Evolutionary conservation across 2,329 filamentous ascomycete species (phyloP).

Genomic region (Sporothrix brunneoviolacea): DNA sequence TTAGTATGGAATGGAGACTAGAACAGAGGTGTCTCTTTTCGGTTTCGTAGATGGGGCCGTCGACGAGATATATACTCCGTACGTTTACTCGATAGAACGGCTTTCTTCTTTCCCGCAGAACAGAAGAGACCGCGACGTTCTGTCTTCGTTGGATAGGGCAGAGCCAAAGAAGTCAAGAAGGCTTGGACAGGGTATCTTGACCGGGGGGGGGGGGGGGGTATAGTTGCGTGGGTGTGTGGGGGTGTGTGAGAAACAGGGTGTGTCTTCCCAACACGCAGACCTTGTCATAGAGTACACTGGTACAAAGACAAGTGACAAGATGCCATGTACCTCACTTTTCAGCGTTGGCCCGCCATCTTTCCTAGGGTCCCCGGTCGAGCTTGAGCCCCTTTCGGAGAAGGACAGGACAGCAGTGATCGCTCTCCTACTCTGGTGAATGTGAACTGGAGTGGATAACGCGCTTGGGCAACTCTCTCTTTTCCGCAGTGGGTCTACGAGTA

Average conservation of each 20-base stretch:
- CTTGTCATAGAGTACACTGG: conserved; percentile 12
- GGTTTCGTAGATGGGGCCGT: conserved; percentile 11
- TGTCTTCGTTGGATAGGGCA: conserved; percentile 14
- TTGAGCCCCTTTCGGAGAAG: no score
- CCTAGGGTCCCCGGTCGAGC: conserved; percentile 1
- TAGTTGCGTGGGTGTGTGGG: neutral
- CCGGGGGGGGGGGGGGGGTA: conserved; percentile 2
- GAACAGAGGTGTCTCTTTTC: neutral
- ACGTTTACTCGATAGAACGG: neutral
- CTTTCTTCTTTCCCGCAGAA: conserved; percentile 3
- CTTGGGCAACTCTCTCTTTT: no score
- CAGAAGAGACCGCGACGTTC: conserved; percentile 8
- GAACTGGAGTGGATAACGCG: no score
- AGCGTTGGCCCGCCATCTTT: no score
- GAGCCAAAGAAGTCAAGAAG: conserved; percentile 9
- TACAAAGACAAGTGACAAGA: conserved; percentile 13
- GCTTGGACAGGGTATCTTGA: conserved; percentile 14
- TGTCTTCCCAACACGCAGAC: neutral
- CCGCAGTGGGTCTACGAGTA: no score
- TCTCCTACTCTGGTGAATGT: no score
- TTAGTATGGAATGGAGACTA: conserved; percentile 4
- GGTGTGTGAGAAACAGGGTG: neutral
- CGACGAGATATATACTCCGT: conserved; percentile 17
- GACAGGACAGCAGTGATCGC: no score
- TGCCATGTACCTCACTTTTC: conserved; percentile 1